Evolutionary conservation across 108 stramenopile species (phyloP).

Genomic region (Seminavis robusta): DNA sequence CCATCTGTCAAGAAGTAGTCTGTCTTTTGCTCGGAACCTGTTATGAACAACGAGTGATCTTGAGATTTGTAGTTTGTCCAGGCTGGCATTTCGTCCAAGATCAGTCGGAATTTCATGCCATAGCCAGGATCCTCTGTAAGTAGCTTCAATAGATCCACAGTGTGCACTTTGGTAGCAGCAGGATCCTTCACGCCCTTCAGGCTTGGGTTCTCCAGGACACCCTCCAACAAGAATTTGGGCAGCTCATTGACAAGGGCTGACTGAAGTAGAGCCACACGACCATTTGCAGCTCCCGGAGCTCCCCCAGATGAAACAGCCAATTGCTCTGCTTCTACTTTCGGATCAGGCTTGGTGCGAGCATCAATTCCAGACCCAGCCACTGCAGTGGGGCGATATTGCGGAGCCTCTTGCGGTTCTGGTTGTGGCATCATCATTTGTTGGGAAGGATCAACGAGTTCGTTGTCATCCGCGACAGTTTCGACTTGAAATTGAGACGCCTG

Average conservation of each 20-base stretch:
- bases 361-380: constrained; percentile 46
- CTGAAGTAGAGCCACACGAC: constrained; percentile 43
- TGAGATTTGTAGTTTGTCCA: constrained; percentile 72
- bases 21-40: constrained; percentile 46
- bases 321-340: constrained; percentile 39
- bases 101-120: constrained; percentile 46
- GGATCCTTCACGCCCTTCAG: constrained; percentile 43
- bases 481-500: neutral
- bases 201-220: constrained; percentile 45
- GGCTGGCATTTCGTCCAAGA: constrained; percentile 33
- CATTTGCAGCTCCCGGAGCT: constrained; percentile 56
- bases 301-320: constrained; percentile 24
- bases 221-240: constrained; percentile 38
- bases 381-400: neutral
- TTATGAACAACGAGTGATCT: constrained; percentile 71
- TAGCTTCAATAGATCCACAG: constrained; percentile 58
- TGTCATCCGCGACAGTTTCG: neutral
- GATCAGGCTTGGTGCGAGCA: constrained; percentile 42
- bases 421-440: neutral
- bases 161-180: constrained; percentile 52
- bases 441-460: no score
- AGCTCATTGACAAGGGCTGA: constrained; percentile 39
- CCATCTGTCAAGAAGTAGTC: constrained; percentile 81
- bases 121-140: constrained; percentile 63
- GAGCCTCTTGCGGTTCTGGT: neutral